Evolutionary conservation across 2,329 filamentous ascomycete genomes (phyloP), one percentile per base, ranked within the genome.

Genomic region (Cercospora beticola): DNA sequence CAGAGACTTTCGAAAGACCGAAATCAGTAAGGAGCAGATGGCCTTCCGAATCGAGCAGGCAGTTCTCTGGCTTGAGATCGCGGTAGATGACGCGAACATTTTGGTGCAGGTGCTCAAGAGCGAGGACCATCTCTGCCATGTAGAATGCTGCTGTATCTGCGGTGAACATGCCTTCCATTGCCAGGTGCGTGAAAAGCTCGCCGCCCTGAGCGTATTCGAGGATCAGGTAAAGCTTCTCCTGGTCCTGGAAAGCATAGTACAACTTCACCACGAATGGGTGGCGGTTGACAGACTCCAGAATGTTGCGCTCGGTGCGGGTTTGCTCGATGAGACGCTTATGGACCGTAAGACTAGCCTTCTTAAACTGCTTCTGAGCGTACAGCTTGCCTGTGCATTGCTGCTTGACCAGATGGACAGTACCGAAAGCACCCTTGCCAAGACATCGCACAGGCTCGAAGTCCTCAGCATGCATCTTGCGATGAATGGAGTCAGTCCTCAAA

Each of bases 191-290:
- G 79, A 99, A 99, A 5, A 99, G 86, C 81, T 99, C 96, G 66
- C 96, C 95, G 43, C 96, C 96, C 79, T 97, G 92, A 5, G 95
- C 95, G 79, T 99, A 99, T 82, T 99, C 94, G 26, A 99, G 88
- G 73, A 99, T 98, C 57, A 99, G 85, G 78, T 99, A 99, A 36
- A 99, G 88, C 82, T 97, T 97, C 83, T 97, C 94, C 74, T 93
- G 93, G 77, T 99, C 95, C 81, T 99, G 95, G 81, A 99, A 99
- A 23, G 95, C 95, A 77, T 99, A 99, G 82, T 92, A 99, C 18
- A 99, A 87, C 82, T 98, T 98, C 72, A 99, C 95, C 59, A 99
- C 94, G 78, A 99, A 99, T 0, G 95, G 94, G 79, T 99, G 95
- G 36, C 94, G 88, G 81, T 96, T 98, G 80, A 99, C 92, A 68